Evolutionary conservation across 1,284 basidiomycete genomes (phyloP).

Genomic region (Volvariella volvacea): DNA sequence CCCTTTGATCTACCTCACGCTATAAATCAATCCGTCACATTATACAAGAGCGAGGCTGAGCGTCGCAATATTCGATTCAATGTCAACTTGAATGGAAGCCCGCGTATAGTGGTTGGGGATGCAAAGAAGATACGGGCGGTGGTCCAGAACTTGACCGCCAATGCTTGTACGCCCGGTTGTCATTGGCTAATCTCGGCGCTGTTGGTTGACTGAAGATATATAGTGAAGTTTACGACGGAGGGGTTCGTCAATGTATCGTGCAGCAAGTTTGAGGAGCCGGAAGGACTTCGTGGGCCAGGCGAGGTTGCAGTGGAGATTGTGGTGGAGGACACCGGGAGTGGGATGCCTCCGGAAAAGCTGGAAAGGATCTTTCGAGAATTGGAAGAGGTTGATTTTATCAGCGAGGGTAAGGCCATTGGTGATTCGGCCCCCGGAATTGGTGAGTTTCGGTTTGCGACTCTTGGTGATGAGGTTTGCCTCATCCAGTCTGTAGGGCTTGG

Average conservation of each 20-base stretch:
- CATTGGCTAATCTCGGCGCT: too few relatives aligned
- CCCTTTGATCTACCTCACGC: slow-evolving; percentile 71
- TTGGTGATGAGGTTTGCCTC: neutral
- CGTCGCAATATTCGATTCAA: slow-evolving; percentile 63
- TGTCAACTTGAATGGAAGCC: slow-evolving; percentile 49
- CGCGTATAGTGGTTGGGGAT: slow-evolving; percentile 63
- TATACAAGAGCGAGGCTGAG: slow-evolving; percentile 64
- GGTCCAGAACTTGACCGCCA: slow-evolving; percentile 79
- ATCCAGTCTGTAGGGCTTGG: slow-evolving; percentile 48
- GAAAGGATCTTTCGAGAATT: slow-evolving; percentile 85
- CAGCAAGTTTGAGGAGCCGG: slow-evolving; percentile 45
- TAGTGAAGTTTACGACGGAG: slow-evolving; percentile 71
- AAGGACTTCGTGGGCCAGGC: slow-evolving; percentile 36
- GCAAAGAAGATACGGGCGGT: slow-evolving; percentile 74
- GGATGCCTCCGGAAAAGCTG: slow-evolving; percentile 68
- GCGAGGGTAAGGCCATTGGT: slow-evolving; percentile 25
- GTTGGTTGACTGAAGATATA: slow-evolving; percentile 1
- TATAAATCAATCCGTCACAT: slow-evolving; percentile 63
- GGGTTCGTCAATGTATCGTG: slow-evolving; percentile 68
- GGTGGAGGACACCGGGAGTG: slow-evolving; percentile 75
- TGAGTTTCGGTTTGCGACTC: slow-evolving; percentile 18
- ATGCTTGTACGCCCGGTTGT: slow-evolving; percentile 49
- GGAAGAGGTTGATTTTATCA: slow-evolving; percentile 69
- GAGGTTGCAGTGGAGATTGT: slow-evolving; percentile 66
- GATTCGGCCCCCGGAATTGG: slow-evolving; percentile 43